A percentile compares a stretch with the other conserved stretches of the same genome.
These are phyloP conservation scores for Vinca major DNA, from an alignment of 305 asterid genomes.

Conservation along the genomic window DNA sequence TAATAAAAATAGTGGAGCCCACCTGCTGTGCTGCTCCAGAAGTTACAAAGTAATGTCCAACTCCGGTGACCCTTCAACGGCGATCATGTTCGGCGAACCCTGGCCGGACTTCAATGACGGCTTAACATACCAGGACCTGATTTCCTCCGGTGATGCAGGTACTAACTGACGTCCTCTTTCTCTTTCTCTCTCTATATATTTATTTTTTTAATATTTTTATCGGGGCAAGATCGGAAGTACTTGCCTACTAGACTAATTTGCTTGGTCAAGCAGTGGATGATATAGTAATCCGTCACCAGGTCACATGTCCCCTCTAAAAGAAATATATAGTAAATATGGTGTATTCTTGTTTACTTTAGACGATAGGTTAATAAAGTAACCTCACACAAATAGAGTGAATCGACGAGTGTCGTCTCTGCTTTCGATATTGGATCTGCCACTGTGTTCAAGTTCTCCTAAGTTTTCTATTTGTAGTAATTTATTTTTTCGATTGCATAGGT, in stretches of 20 bases:
- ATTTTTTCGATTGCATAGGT: slow-evolving; percentile 29
- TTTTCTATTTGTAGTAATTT: not conserved
- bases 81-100: slow-evolving; percentile 41
- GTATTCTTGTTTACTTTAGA: no score
- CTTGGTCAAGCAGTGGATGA: not conserved
- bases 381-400: no score
- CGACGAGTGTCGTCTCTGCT: no score
- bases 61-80: slow-evolving; percentile 5
- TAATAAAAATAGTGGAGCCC: not conserved
- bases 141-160: slow-evolving; percentile 56
- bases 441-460: not conserved
- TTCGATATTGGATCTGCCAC: no score
- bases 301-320: no score
- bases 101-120: slow-evolving; percentile 87
- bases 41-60: slow-evolving; percentile 11
- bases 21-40: not conserved
- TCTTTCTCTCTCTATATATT: slow-evolving; percentile 3
- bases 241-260: no score
- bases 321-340: no score
- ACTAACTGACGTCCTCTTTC: slow-evolving; percentile 2
- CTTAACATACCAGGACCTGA: slow-evolving; percentile 51
- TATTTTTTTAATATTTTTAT: no score
- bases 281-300: no score
- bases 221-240: no score
- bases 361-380: no score